Evolutionary conservation across 2,329 filamentous ascomycete genomes (phyloP).

Genomic region (Dactylonectria macrodidyma): DNA sequence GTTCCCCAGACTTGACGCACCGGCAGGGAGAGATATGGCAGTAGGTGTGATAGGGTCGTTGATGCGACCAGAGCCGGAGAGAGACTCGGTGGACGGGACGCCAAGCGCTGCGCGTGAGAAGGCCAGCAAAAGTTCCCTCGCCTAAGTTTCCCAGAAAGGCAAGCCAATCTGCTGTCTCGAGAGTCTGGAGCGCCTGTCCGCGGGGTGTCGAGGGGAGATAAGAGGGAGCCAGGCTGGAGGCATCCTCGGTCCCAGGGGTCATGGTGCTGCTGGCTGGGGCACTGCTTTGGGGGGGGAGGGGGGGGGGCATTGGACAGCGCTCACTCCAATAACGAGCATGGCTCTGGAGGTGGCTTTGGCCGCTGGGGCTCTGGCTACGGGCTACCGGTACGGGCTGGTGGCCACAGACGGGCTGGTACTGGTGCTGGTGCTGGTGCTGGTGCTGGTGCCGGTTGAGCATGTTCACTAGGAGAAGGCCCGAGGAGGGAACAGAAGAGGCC

Average conservation of each 20-base stretch:
- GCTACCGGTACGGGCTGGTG: constrained; percentile 1
- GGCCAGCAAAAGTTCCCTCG: constrained; percentile 60
- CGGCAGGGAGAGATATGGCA: constrained; percentile 47
- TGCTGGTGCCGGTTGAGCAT: constrained; percentile 8
- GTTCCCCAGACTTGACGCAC: constrained; percentile 52
- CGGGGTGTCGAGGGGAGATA: constrained; percentile 48
- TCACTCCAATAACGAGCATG: constrained; percentile 11
- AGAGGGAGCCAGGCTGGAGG: constrained; percentile 31
- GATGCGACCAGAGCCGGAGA: constrained; percentile 40
- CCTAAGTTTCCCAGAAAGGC: constrained; percentile 54
- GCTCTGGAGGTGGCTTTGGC: not conserved
- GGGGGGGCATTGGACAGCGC: constrained; percentile 7
- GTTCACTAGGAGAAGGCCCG: constrained; percentile 43
- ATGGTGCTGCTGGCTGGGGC: constrained; percentile 16
- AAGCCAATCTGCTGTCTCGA: constrained; percentile 52
- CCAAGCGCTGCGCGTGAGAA: constrained; percentile 54
- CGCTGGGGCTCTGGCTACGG: constrained; percentile 1
- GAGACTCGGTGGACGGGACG: constrained; percentile 44
- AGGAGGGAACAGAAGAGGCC: constrained; percentile 38
- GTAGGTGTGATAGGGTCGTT: constrained; percentile 47
- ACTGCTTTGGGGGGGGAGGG: not conserved
- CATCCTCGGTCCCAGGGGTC: constrained; percentile 34
- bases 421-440: not conserved
- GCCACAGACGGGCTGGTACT: constrained; percentile 1
- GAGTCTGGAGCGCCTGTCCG: constrained; percentile 44